Base-by-base conservation (phyloP, 768 basidiomycete species). In the Hypsizygus marmoreus region DNA sequence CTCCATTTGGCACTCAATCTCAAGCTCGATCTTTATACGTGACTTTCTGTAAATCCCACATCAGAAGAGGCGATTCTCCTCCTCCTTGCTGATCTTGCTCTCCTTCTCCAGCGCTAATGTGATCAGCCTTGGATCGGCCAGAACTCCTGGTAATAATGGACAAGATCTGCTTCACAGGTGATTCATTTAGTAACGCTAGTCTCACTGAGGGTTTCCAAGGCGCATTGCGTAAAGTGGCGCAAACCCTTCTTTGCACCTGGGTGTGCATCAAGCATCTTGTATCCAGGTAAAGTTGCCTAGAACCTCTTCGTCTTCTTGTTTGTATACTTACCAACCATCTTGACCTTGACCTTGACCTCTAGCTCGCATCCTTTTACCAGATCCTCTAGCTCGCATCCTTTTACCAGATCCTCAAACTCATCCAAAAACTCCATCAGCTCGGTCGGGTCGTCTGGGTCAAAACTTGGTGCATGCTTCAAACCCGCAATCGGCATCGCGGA, bases 401-500 rank as follows among this genome's bases (percentile, higher is more conserved):
- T 47, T 32, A 45, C 51, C 26, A 53, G 30, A 20, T 45, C 54
- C 34, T 56, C 54, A 40, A 56, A 50, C 23, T 44, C 29, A 17
- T 45, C 37, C 13, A 56, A 25, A 14, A 50, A 54, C 12, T 41
- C 49, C 20, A 44, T 14, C 17, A 42, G 40, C 6, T 53, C 46
- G 1, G 22, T 31, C 2, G 40, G 33, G 10, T 42, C 22, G 10
- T 43, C 19, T 14, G 19, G 7, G n/a, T 43, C 35, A 17, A 48
- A 49, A 31, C 16, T 14, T 4, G 51, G 51, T 12, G 51, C 47
- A 13, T 35, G 28, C 19, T 43, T 33, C 11, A 19, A 25, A n/a
- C 36, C 28, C 3, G 25, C 40, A 28, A 20, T n/a, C 3, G 51
- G 41, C 40, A 52, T 42, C 10, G 26, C 47, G 5, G 35, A 24